Percentiles rank a stretch among this genome's conserved stretches.
phyloP scores from a whole-genome alignment of 805 yeast genomes.

The Priceomyces medius region DNA sequence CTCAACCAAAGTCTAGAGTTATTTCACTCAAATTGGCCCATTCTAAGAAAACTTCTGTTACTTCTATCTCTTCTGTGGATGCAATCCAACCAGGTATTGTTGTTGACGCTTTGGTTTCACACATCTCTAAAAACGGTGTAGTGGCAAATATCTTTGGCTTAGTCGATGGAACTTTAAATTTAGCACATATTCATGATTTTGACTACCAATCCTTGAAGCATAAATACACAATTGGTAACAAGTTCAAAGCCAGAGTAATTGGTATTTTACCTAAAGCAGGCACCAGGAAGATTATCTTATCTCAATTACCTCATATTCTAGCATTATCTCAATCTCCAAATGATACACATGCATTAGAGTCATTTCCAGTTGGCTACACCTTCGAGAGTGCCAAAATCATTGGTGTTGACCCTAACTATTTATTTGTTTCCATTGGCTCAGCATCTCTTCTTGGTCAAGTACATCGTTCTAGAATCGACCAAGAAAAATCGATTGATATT shows the following conservation, averaged over 20 bases:
- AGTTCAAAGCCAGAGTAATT: constrained; percentile 65
- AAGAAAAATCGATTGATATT: constrained; percentile 42
- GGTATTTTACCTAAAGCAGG: constrained; percentile 51
- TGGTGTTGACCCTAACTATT: constrained; percentile 57
- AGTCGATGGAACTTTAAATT: constrained; percentile 66
- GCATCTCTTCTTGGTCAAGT: constrained; percentile 62
- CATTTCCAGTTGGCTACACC: constrained; percentile 77
- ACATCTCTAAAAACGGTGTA: constrained; percentile 60
- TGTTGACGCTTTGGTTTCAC: constrained; percentile 70
- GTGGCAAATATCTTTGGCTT: constrained; percentile 73
- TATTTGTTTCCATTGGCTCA: constrained; percentile 58
- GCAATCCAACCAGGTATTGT: constrained; percentile 82
- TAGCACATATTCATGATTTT: constrained; percentile 60
- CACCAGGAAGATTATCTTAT: constrained; percentile 60
- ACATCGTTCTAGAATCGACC: constrained; percentile 70
- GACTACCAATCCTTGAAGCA: constrained; percentile 52
- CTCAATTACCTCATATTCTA: constrained; percentile 58
- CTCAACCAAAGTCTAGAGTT: constrained; percentile 49
- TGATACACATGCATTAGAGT: constrained; percentile 42
- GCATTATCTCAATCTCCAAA: constrained; percentile 22
- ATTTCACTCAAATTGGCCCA: constrained; percentile 55
- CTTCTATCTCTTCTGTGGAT: constrained; percentile 69
- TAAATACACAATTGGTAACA: constrained; percentile 66
- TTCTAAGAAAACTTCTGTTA: constrained; percentile 47
- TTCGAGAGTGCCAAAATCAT: constrained; percentile 58